Conservation (phyloP, 331 rosid species). For the Quercus lobata region DNA sequence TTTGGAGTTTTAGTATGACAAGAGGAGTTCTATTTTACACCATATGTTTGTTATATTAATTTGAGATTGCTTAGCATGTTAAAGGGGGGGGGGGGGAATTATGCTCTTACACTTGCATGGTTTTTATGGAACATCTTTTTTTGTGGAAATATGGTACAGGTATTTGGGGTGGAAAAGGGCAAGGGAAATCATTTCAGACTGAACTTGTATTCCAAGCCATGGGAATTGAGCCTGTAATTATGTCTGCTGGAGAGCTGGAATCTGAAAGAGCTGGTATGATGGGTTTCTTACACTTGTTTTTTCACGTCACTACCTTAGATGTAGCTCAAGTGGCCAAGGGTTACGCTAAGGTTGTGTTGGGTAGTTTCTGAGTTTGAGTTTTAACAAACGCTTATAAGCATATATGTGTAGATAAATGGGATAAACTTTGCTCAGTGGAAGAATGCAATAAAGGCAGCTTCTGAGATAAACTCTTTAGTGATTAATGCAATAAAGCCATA, state of each 20-base stretch:
- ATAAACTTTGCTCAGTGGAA: neutral
- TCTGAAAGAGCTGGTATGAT: constrained; percentile 95
- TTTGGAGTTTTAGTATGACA: neutral
- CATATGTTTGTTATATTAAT: neutral
- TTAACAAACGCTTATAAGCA: neutral
- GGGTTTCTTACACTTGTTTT: constrained; percentile 8
- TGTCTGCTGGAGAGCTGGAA: constrained; percentile 98
- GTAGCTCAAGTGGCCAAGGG: neutral
- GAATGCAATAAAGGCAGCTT: neutral
- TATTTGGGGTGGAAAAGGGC: constrained; percentile 99
- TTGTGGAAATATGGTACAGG: constrained; percentile 34
- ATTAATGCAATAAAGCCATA: neutral
- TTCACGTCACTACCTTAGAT: neutral
- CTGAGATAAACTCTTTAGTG: neutral
- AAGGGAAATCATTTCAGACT: constrained; percentile 96
- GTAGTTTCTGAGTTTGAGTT: neutral
- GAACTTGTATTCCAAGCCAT: constrained; percentile 90
- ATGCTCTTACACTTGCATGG: neutral
- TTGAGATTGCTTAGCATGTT: neutral
- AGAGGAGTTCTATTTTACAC: neutral
- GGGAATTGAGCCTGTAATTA: constrained; percentile 92
- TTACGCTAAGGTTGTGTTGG: neutral
- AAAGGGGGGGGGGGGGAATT: neutral
- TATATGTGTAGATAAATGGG: neutral
- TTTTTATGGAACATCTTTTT: neutral